Conservation (phyloP, 306 rosid species). For the Sechiopsis laciniata region DNA sequence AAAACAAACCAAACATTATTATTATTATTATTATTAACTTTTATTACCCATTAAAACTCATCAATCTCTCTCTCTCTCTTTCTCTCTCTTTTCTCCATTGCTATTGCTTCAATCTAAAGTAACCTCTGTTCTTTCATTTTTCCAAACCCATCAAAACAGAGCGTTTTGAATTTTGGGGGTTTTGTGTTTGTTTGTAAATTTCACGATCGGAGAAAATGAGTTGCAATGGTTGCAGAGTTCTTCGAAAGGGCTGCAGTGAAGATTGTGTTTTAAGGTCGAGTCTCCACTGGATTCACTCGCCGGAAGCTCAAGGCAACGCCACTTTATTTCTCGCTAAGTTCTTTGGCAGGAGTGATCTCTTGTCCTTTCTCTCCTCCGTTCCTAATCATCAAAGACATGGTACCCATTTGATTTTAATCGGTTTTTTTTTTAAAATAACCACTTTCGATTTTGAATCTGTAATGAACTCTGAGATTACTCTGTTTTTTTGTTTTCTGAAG, state of each 20-base stretch:
- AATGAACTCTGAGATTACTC: not conserved
- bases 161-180: not conserved
- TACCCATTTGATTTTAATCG: no score
- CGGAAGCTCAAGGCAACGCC: conserved; percentile 58
- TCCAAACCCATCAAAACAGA: not conserved
- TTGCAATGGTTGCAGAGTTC: conserved; percentile 72
- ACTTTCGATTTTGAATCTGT: no score
- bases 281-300: conserved; percentile 51
- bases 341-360: conserved; percentile 66
- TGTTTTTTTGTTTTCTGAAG: conserved; percentile 26
- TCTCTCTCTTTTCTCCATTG: not conserved
- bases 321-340: conserved; percentile 65
- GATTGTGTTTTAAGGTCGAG: conserved; percentile 46
- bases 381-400: conserved; percentile 35
- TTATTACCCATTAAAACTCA: not conserved
- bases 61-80: not conserved
- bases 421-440: no score
- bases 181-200: not conserved
- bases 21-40: not conserved
- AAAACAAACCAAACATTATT: no score
- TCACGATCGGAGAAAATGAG: conserved; percentile 38
- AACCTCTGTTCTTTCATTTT: not conserved
- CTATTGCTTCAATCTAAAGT: conserved; percentile 3
- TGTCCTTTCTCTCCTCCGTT: conserved; percentile 63
- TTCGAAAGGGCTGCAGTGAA: conserved; percentile 63